Evolutionary conservation across 192 early-diverging fungal species (phyloP).

Genomic region (Diversispora epigaea): DNA sequence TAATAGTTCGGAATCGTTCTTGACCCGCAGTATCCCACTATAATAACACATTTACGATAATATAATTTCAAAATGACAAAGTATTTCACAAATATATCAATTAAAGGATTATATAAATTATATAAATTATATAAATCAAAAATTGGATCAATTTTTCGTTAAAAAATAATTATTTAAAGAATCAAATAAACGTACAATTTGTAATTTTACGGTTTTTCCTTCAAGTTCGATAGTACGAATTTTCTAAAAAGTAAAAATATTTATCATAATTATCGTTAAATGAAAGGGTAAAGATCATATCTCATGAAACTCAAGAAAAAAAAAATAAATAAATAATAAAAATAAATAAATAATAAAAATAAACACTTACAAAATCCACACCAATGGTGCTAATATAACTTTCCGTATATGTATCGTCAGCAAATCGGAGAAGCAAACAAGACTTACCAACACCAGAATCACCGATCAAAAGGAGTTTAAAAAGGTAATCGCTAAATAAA

Average conservation of each 20-base stretch:
- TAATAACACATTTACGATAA: not conserved
- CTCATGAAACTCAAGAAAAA: too few species aligned
- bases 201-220: constrained; percentile 97
- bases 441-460: constrained; percentile 99
- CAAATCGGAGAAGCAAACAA: constrained; percentile 94
- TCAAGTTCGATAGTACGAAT: constrained; percentile 98
- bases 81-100: not conserved
- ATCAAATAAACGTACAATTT: constrained; percentile 68
- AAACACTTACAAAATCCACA: constrained; percentile 89
- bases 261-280: not conserved
- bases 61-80: not conserved
- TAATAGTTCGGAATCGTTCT: constrained; percentile 99
- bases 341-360: constrained; percentile 6
- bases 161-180: not conserved
- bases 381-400: constrained; percentile 98
- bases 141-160: too few species aligned
- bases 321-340: not conserved
- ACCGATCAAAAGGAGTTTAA: constrained; percentile 98
- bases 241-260: constrained; percentile 60
- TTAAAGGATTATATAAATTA: too few species aligned
- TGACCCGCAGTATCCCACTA: constrained; percentile 98
- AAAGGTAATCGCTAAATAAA: constrained; percentile 88
- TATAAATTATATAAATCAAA: too few species aligned
- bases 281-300: not conserved
- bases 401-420: constrained; percentile 98